These are phyloP conservation scores for Pilatotrama ljubarskyi DNA, from an alignment of 768 basidiomycete genomes.

Conservation along the genomic window DNA sequence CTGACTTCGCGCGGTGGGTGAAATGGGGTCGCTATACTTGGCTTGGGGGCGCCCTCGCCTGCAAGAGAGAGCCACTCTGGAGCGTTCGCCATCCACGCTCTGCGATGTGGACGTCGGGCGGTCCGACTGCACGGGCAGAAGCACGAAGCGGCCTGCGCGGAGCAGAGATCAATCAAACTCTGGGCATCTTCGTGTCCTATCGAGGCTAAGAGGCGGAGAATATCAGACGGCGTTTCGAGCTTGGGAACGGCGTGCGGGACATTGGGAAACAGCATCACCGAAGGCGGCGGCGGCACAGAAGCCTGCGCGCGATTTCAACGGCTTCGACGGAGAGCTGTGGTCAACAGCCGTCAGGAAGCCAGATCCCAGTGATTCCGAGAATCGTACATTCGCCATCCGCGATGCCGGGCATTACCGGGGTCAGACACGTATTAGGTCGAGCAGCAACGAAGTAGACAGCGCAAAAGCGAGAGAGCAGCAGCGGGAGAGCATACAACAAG, in stretches of 20 bases:
- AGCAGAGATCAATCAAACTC: slow-evolving; percentile 8
- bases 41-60: background rate
- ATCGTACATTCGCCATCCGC: background rate
- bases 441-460: slow-evolving; percentile 4
- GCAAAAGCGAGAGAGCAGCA: slow-evolving; percentile 4
- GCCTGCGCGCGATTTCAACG: background rate
- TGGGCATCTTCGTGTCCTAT: slow-evolving; percentile 7
- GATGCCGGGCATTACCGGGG: background rate
- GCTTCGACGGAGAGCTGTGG: background rate
- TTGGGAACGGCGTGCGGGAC: slow-evolving; percentile 8
- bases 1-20: slow-evolving; percentile 6
- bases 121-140: slow-evolving; percentile 17
- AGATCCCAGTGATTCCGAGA: too few relatives aligned
- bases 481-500: background rate
- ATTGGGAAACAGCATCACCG: slow-evolving; percentile 1
- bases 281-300: background rate
- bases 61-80: background rate
- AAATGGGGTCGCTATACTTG: slow-evolving; percentile 1
- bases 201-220: slow-evolving; percentile 6
- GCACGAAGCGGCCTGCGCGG: slow-evolving; percentile 10
- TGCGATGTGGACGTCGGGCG: slow-evolving; percentile 7
- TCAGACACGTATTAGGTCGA: background rate
- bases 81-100: background rate
- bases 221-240: slow-evolving; percentile 12
- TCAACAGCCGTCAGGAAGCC: too few relatives aligned